Conservation (phyloP, 164 flowering plant species). For the Cinnamomum micranthum region DNA sequence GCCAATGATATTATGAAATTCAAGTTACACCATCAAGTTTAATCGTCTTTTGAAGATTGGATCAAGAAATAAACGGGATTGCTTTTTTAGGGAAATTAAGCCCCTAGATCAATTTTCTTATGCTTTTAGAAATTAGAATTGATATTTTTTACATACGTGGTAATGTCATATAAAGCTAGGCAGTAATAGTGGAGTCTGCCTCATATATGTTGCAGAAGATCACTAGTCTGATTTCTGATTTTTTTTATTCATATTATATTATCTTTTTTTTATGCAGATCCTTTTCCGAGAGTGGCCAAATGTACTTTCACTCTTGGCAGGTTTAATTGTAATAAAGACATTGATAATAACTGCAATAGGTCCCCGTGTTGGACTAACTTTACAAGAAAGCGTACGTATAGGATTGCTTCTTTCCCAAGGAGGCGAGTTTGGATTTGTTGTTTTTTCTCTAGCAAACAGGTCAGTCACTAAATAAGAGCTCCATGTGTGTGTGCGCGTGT, state of each 20-base stretch:
- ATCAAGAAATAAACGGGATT: background rate
- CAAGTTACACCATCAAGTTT: too few relatives aligned
- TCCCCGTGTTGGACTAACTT: constrained; percentile 85
- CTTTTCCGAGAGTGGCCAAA: constrained; percentile 97
- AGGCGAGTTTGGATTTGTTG: constrained; percentile 98
- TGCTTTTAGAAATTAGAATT: too few relatives aligned
- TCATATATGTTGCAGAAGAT: too few relatives aligned
- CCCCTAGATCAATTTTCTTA: too few relatives aligned
- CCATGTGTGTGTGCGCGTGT: background rate
- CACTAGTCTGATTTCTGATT: too few relatives aligned
- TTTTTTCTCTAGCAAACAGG: constrained; percentile 98
- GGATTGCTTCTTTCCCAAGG: constrained; percentile 98
- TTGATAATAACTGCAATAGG: constrained; percentile 88
- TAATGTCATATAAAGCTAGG: too few relatives aligned
- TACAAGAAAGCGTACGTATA: constrained; percentile 86
- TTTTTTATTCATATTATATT: background rate
- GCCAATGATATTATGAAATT: background rate
- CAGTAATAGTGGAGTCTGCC: too few relatives aligned
- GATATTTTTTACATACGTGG: too few relatives aligned
- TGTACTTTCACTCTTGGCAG: constrained; percentile 84
- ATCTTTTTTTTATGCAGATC: constrained; percentile 49
- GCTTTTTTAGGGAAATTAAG: too few relatives aligned
- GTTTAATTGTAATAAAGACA: constrained; percentile 86
- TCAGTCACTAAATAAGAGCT: constrained; percentile 17
- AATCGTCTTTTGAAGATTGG: background rate